Base-by-base conservation (phyloP, 768 basidiomycete species). In the Lentinula lateritia region DNA sequence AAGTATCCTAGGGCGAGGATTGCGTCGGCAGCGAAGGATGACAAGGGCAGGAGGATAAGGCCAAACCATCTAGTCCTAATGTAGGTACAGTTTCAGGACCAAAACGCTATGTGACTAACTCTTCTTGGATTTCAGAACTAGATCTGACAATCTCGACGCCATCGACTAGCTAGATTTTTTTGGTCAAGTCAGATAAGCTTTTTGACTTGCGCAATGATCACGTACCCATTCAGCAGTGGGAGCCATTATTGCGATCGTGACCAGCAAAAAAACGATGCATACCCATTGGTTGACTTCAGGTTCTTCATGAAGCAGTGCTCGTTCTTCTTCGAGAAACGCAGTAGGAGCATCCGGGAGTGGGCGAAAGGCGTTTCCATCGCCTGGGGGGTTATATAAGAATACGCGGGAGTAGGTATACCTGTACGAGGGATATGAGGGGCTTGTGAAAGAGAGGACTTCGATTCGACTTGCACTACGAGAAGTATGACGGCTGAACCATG, bases 21-120 rank as follows among this genome's bases (percentile, higher is more conserved):
- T 43, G 84, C 90, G 69, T 91, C 88, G 3, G 85, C 88, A 7
- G 86, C 82, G 72, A 87, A 92, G 4, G 89, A 89, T 5, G 88
- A 81, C 55, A 90, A 71, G 0, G 90, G 90, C 2, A 92, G 79
- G 12, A 92, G 76, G 52, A 90, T 77, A 61, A 92, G 72, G 16
- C 89, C 89, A 66, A 90, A 89, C 85, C 85, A 90, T 67, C 86
- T 88, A 20, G 38, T 38, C n/a, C 23, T 8, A 10, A 23, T 8
- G 45, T 23, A 1, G 20, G 42, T 10, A 34, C 54, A n/a, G 6
- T 48, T 28, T 8, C n/a, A 28, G 9, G 5, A 0, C 55, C 41
- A 13, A 62, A 0, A 56, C 13, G 52, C 48, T 16, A 61, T 66
- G 18, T 58, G 28, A 60, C 80, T 60, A 66, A 88, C 85, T 89